A percentile compares a stretch with the other conserved stretches of the same genome.
phyloP scores from a whole-genome alignment of 2,329 filamentous ascomycete genomes.

The Rutstroemia sp. region DNA sequence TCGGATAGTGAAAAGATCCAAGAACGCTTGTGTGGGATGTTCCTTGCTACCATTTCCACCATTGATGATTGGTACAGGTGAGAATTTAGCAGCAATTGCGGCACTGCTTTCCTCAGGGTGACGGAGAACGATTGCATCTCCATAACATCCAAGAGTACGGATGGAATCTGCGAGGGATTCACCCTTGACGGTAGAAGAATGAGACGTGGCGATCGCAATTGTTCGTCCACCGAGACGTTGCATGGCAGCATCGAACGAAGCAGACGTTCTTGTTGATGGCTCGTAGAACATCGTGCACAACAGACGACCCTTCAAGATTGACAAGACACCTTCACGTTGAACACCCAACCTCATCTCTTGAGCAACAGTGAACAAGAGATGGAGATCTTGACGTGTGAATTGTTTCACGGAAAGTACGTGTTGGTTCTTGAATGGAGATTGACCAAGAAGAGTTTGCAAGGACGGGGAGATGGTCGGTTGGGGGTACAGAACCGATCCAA shows the following conservation, averaged over 20 bases:
- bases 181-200: slow-evolving; percentile 89
- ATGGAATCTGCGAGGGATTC: slow-evolving; percentile 91
- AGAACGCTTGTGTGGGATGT: slow-evolving; percentile 94
- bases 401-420: slow-evolving; percentile 90
- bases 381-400: slow-evolving; percentile 80
- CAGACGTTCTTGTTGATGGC: slow-evolving; percentile 89
- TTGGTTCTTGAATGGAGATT: slow-evolving; percentile 80
- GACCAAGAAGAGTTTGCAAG: slow-evolving; percentile 65
- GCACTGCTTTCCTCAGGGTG: slow-evolving; percentile 80
- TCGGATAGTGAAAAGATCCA: slow-evolving; percentile 96
- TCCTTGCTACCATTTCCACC: slow-evolving; percentile 93
- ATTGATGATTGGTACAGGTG: slow-evolving; percentile 89
- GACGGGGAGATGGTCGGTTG: slow-evolving; percentile 49
- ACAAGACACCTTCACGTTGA: slow-evolving; percentile 82
- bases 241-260: slow-evolving; percentile 97
- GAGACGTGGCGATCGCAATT: slow-evolving; percentile 70
- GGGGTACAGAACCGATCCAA: slow-evolving; percentile 39
- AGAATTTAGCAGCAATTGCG: slow-evolving; percentile 77
- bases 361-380: slow-evolving; percentile 90
- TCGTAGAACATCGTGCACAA: slow-evolving; percentile 96
- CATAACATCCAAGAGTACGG: slow-evolving; percentile 88
- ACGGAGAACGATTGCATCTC: slow-evolving; percentile 90
- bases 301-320: slow-evolving; percentile 77
- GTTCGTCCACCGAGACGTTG: slow-evolving; percentile 90
- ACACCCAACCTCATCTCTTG: slow-evolving; percentile 97